Evolutionary conservation across 208 protist species (phyloP).

Genomic region (Leptomonas pyrrhocoris): DNA sequence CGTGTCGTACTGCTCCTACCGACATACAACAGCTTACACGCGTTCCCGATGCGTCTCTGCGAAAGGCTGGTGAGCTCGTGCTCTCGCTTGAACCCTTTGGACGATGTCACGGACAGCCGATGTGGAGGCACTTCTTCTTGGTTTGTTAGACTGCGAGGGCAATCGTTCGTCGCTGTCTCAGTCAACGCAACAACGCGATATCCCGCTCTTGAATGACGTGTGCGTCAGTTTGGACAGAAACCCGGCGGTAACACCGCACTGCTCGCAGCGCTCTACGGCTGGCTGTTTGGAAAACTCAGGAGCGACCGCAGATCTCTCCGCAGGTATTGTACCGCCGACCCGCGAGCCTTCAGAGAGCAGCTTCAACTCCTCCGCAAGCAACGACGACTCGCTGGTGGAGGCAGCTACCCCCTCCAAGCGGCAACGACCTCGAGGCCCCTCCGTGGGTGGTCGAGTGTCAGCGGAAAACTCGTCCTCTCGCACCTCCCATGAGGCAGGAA

Average conservation of each 20-base stretch:
- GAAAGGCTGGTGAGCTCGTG: not conserved
- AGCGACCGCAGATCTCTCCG: not conserved
- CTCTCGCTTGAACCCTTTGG: not conserved
- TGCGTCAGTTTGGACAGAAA: not conserved
- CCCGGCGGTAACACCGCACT: not conserved
- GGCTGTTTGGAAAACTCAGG: too few species aligned
- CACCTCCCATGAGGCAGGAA: not conserved
- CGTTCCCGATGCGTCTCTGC: too few species aligned
- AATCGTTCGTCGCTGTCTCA: not conserved
- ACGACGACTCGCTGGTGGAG: not conserved
- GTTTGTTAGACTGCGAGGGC: slow-evolving; percentile 16
- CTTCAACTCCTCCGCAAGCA: not conserved
- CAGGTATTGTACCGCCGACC: not conserved
- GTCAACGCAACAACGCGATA: not conserved
- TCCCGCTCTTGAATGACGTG: not conserved
- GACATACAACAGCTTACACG: too few species aligned
- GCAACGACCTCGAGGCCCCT: too few species aligned
- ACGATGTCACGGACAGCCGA: slow-evolving; percentile 20
- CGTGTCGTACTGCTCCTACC: too few species aligned
- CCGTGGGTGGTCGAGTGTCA: not conserved
- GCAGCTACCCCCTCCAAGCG: not conserved
- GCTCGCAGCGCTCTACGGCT: not conserved
- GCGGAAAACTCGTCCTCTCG: not conserved
- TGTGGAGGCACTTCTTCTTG: slow-evolving; percentile 7
- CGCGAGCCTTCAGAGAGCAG: not conserved